Evolutionary conservation across 208 protist species (phyloP).

Genomic region (Ichthyophonus hoferi): DNA sequence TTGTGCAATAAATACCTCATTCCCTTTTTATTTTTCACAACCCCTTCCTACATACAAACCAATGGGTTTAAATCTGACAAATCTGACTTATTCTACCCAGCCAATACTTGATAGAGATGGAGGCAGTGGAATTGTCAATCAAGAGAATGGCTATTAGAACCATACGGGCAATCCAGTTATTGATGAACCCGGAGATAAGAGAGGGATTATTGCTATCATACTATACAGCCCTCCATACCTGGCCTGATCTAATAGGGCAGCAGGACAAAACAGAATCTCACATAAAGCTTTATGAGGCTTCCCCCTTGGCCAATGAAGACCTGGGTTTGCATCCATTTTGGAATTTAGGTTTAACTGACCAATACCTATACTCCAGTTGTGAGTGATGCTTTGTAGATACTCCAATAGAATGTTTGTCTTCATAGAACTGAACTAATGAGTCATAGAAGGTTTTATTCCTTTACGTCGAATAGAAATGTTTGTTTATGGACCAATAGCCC

Average conservation of each 20-base stretch:
- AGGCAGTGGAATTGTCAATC: neutral
- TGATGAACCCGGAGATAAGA: neutral
- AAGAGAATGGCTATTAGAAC: neutral
- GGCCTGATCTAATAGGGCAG: neutral
- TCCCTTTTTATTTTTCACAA: too few species aligned
- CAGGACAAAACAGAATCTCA: neutral
- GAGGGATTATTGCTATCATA: neutral
- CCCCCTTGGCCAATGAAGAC: neutral
- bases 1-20: too few species aligned
- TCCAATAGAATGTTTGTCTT: too few species aligned
- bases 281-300: neutral
- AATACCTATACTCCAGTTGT: too few species aligned
- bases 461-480: too few species aligned
- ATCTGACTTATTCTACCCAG: too few species aligned
- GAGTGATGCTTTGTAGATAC: too few species aligned
- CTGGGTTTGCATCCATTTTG: neutral
- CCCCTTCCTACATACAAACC: too few species aligned
- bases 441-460: too few species aligned
- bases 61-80: too few species aligned
- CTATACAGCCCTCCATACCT: neutral
- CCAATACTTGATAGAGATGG: neutral
- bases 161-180: neutral
- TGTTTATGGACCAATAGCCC: too few species aligned
- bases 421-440: too few species aligned
- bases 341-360: neutral